A percentile compares a stretch with the other conserved stretches of the same genome.
These are phyloP conservation scores for Dioscorea zingiberensis DNA, from an alignment of 106 monocot species.

Conservation along the genomic window DNA sequence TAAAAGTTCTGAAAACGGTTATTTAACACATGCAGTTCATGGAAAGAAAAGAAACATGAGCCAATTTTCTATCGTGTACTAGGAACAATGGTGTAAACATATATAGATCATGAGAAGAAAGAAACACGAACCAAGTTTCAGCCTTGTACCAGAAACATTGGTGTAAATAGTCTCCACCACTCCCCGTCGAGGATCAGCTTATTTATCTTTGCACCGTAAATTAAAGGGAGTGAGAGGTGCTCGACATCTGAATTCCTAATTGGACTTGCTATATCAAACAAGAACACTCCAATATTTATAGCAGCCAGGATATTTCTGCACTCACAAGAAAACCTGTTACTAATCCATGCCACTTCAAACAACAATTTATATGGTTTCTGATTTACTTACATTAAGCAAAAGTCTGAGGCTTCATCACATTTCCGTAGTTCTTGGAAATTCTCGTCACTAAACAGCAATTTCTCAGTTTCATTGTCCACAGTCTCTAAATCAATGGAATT, in stretches of 20 bases:
- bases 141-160: constrained; percentile 84
- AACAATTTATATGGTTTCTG: neutral
- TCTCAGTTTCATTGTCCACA: constrained; percentile 11
- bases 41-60: neutral
- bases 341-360: neutral
- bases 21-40: neutral
- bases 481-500: neutral
- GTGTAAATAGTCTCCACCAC: constrained; percentile 87
- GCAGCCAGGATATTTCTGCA: constrained; percentile 68
- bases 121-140: constrained; percentile 30
- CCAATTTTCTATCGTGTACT: neutral
- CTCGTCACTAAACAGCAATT: constrained; percentile 8
- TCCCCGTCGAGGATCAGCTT: constrained; percentile 70
- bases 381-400: constrained; percentile 60
- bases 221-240: constrained; percentile 53
- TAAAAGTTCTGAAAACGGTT: neutral
- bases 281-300: constrained; percentile 72
- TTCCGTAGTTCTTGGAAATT: constrained; percentile 10
- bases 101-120: neutral
- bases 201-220: constrained; percentile 83
- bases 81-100: neutral
- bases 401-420: constrained; percentile 48
- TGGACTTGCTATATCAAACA: constrained; percentile 87
- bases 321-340: constrained; percentile 3
- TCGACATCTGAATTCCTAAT: constrained; percentile 48